Evolutionary conservation across 176 grass and related monocot genomes (phyloP).

Genomic region (Juncus effusus): DNA sequence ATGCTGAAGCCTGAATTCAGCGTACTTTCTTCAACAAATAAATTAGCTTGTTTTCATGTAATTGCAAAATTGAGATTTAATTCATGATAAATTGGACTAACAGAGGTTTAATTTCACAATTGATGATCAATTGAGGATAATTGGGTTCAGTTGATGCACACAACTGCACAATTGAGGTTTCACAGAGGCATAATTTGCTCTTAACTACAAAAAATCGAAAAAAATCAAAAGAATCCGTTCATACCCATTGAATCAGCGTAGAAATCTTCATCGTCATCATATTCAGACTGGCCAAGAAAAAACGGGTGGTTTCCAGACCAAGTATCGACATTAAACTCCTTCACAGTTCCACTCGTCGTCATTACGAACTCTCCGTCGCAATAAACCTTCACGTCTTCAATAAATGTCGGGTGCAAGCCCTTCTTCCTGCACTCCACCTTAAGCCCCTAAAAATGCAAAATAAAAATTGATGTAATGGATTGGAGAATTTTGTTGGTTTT

Average conservation of each 20-base stretch:
- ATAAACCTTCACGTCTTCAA: constrained; percentile 88
- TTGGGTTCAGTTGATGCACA: not conserved
- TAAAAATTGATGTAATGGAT: not conserved
- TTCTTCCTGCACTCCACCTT: constrained; percentile 81
- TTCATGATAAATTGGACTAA: not conserved
- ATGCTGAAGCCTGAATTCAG: too few species aligned
- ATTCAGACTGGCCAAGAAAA: constrained; percentile 47
- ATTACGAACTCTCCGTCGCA: constrained; percentile 92
- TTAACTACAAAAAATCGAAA: not conserved
- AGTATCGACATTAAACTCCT: constrained; percentile 80
- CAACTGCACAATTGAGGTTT: not conserved
- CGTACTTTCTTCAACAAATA: too few species aligned
- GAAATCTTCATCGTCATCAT: not conserved
- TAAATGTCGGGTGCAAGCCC: constrained; percentile 84
- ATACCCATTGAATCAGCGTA: constrained; percentile 4
- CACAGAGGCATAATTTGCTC: not conserved
- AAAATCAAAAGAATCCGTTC: not conserved
- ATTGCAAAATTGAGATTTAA: not conserved
- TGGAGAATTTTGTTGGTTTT: not conserved
- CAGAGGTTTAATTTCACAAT: not conserved
- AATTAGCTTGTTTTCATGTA: too few species aligned
- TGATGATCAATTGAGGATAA: not conserved
- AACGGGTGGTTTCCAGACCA: constrained; percentile 99
- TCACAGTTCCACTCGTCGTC: constrained; percentile 81
- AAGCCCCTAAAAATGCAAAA: constrained; percentile 32